Percentiles rank a stretch among this genome's conserved stretches.
Conservation (phyloP, 1,284 basidiomycete genomes). For the Xerocomus minutiporus region DNA sequence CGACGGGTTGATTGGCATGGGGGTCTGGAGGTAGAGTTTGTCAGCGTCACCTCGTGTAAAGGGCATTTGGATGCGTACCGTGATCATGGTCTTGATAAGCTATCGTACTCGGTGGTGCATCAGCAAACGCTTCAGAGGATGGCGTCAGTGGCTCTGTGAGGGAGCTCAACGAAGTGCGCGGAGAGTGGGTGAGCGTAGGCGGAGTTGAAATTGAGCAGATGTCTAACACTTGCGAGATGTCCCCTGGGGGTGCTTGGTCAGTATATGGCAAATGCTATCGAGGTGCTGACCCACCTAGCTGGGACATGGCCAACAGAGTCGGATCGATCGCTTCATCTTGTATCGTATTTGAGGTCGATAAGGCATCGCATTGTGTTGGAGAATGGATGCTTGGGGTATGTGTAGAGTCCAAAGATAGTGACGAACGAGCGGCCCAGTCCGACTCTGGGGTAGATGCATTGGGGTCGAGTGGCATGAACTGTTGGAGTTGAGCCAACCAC, state of each 20-base stretch:
- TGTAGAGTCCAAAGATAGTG: slow-evolving; percentile 2
- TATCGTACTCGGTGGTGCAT: slow-evolving; percentile 5
- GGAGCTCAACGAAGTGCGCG: slow-evolving; percentile 36
- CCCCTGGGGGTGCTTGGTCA: not conserved
- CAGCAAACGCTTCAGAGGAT: slow-evolving; percentile 16
- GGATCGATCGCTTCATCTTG: slow-evolving; percentile 37
- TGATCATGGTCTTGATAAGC: slow-evolving; percentile 2
- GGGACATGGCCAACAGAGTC: slow-evolving; percentile 30
- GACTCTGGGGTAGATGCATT: slow-evolving; percentile 9
- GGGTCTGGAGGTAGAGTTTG: slow-evolving; percentile 8
- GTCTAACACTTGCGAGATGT: slow-evolving; percentile 4
- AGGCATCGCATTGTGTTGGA: not conserved
- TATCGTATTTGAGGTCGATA: no score
- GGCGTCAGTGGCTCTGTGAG: slow-evolving; percentile 34
- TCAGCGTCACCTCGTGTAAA: slow-evolving; percentile 7
- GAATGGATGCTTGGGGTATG: not conserved
- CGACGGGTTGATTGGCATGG: not conserved
- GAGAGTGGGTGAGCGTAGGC: slow-evolving; percentile 34
- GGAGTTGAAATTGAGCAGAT: slow-evolving; percentile 6
- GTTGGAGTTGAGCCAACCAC: slow-evolving; percentile 49
- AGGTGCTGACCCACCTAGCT: slow-evolving; percentile 2
- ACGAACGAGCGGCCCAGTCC: slow-evolving; percentile 6
- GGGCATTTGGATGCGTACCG: slow-evolving; percentile 11
- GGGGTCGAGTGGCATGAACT: slow-evolving; percentile 31
- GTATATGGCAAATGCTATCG: slow-evolving; percentile 1